A percentile compares a stretch with the other conserved stretches of the same genome.
Conservation (phyloP, 1,139 yeast genomes). For the Kluyveromyces marxianus region DNA sequence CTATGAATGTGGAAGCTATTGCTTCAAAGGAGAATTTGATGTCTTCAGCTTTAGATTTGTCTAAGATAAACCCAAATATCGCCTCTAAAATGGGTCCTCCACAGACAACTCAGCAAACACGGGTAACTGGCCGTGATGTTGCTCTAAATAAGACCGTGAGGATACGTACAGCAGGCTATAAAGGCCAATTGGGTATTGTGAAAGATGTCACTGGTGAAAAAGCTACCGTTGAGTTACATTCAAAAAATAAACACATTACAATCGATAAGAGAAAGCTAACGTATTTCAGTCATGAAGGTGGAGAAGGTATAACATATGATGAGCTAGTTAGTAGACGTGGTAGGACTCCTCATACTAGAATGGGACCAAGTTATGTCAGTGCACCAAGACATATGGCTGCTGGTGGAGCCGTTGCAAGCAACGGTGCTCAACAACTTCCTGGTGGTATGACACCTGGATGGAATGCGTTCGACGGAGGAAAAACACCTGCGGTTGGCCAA, state of each 20-base stretch:
- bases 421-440: slow-evolving; percentile 28
- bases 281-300: slow-evolving; percentile 57
- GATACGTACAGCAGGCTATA: slow-evolving; percentile 81
- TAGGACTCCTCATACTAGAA: slow-evolving; percentile 28
- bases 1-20: slow-evolving; percentile 71
- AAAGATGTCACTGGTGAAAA: slow-evolving; percentile 86
- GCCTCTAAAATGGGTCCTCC: slow-evolving; percentile 41
- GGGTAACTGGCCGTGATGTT: slow-evolving; percentile 64
- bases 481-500: slow-evolving; percentile 42
- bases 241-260: slow-evolving; percentile 81
- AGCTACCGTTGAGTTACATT: slow-evolving; percentile 90
- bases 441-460: slow-evolving; percentile 54
- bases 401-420: slow-evolving; percentile 20
- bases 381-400: slow-evolving; percentile 30
- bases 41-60: slow-evolving; percentile 41
- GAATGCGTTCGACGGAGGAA: slow-evolving; percentile 38
- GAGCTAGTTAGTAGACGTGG: slow-evolving; percentile 48
- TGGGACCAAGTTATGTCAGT: slow-evolving; percentile 32
- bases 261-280: slow-evolving; percentile 72
- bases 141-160: slow-evolving; percentile 78
- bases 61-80: slow-evolving; percentile 76
- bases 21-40: slow-evolving; percentile 57
- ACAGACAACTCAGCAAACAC: slow-evolving; percentile 30
- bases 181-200: slow-evolving; percentile 90
- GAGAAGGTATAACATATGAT: slow-evolving; percentile 64